These are phyloP conservation scores for Plenodomus biglobosus DNA, from an alignment of 2,329 filamentous ascomycete genomes.

Conservation along the genomic window DNA sequence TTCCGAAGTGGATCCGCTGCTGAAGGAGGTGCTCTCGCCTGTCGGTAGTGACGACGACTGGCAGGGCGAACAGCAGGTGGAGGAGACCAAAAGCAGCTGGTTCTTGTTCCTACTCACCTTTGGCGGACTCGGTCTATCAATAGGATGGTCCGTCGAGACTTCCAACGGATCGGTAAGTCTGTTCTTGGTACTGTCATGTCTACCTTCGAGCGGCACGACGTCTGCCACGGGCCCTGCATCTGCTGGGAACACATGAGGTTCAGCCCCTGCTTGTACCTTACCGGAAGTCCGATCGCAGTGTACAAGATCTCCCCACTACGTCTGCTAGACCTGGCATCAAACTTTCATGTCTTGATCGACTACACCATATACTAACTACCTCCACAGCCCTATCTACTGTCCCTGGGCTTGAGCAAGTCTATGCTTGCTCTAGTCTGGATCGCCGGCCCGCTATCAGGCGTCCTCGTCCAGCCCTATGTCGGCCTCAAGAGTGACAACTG, in stretches of 20 bases:
- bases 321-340: background rate
- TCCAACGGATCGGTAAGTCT: slow-evolving; percentile 77
- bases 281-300: background rate
- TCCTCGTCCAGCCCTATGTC: slow-evolving; percentile 57
- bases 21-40: slow-evolving; percentile 40
- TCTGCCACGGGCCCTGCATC: slow-evolving; percentile 7
- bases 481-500: slow-evolving; percentile 57
- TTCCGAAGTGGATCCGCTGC: slow-evolving; percentile 34
- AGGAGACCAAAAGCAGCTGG: slow-evolving; percentile 77
- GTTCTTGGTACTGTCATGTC: background rate
- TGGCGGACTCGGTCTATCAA: slow-evolving; percentile 82
- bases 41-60: slow-evolving; percentile 44
- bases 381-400: slow-evolving; percentile 53
- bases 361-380: background rate
- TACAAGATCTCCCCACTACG: background rate
- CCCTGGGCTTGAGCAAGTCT: slow-evolving; percentile 56
- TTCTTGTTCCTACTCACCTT: slow-evolving; percentile 86
- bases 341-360: background rate
- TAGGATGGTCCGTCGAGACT: slow-evolving; percentile 93
- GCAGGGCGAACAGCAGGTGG: slow-evolving; percentile 49
- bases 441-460: slow-evolving; percentile 57
- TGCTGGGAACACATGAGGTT: background rate
- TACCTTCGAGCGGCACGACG: background rate
- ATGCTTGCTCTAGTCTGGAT: slow-evolving; percentile 58
- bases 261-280: background rate